Conservation (phyloP, 495 filamentous ascomycete genomes). For the Rusavskia elegans region DNA sequence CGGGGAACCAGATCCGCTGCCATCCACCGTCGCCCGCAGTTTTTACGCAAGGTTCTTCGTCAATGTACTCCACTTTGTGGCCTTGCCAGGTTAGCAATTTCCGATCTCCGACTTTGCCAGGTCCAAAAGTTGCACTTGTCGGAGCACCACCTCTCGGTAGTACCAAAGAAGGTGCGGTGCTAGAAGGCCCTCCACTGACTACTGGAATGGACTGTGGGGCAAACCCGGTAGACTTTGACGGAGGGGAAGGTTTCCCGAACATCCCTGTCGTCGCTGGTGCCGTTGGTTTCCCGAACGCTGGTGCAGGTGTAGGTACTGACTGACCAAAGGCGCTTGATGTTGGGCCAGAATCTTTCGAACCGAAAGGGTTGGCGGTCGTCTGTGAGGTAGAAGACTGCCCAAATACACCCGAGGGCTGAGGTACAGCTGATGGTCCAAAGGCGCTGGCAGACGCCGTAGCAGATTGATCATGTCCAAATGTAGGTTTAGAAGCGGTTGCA, state of each 20-base stretch:
- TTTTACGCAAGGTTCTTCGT: slow-evolving; percentile 33
- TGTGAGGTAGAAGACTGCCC: neutral
- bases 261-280: slow-evolving; percentile 9
- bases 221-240: slow-evolving; percentile 14
- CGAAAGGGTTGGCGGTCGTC: slow-evolving; percentile 15
- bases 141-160: neutral
- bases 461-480: slow-evolving; percentile 18
- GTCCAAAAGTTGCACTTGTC: neutral
- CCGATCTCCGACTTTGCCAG: slow-evolving; percentile 1
- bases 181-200: neutral
- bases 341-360: slow-evolving; percentile 5
- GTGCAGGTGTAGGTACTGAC: slow-evolving; percentile 14
- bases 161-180: neutral
- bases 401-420: neutral
- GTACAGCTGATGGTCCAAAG: slow-evolving; percentile 17
- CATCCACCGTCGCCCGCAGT: slow-evolving; percentile 31
- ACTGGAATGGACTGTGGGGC: slow-evolving; percentile 6
- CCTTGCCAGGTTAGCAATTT: slow-evolving; percentile 35
- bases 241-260: slow-evolving; percentile 16
- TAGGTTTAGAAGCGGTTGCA: slow-evolving; percentile 10
- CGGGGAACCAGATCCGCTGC: slow-evolving; percentile 50
- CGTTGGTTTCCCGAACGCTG: slow-evolving; percentile 20
- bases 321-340: slow-evolving; percentile 25
- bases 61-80: slow-evolving; percentile 35
- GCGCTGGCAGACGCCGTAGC: slow-evolving; percentile 13